phyloP scores from a whole-genome alignment of 306 rosid species.

The Quercus bicolor region DNA sequence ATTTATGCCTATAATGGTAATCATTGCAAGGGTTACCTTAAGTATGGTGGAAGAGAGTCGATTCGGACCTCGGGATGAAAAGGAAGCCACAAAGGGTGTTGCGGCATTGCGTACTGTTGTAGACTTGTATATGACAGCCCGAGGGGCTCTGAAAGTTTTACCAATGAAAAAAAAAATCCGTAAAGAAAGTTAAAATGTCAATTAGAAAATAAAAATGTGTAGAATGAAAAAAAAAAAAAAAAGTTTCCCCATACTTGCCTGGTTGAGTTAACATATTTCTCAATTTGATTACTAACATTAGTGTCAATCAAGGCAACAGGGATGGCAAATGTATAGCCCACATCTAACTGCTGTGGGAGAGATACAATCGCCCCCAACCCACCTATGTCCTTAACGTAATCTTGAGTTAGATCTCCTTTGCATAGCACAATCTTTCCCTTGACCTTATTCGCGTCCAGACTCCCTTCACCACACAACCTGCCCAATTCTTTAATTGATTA shows the following conservation, averaged over 20 bases:
- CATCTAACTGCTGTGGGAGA: conserved; percentile 17
- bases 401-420: conserved; percentile 32
- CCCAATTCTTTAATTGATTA: no score
- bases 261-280: conserved; percentile 64
- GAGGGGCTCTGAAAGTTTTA: no score
- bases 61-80: conserved; percentile 80
- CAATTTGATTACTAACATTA: conserved; percentile 34
- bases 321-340: conserved; percentile 29
- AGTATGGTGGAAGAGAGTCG: conserved; percentile 38
- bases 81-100: conserved; percentile 63
- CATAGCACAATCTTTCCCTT: conserved; percentile 68
- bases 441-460: conserved; percentile 29
- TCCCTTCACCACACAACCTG: no score
- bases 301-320: conserved; percentile 38
- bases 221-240: no score
- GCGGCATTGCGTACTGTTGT: background rate
- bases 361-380: conserved; percentile 58
- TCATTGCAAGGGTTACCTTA: conserved; percentile 37
- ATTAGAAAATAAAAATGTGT: no score
- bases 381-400: conserved; percentile 38
- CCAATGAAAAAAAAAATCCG: no score
- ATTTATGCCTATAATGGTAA: no score
- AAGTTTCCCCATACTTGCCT: conserved; percentile 25
- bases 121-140: no score
- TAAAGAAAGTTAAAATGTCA: no score